phyloP scores from a whole-genome alignment of 2,329 filamentous ascomycete species.

The Trichoderma simmonsii region DNA sequence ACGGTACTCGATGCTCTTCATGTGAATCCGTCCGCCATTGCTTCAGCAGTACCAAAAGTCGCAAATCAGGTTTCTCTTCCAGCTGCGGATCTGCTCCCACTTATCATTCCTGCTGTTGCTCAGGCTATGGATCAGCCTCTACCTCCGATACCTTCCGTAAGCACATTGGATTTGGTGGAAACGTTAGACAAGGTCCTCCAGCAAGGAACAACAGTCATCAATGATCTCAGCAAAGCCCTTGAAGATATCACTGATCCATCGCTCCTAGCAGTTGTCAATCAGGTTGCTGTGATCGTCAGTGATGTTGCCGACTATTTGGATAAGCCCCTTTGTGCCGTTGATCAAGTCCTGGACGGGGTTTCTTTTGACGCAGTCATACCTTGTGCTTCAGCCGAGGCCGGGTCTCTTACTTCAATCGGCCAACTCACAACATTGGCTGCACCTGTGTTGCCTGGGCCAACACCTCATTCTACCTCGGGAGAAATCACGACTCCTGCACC shows the following conservation, averaged over 20 bases:
- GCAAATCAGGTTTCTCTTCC: conserved; percentile 20
- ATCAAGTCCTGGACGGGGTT: conserved; percentile 15
- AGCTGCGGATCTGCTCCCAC: conserved; percentile 20
- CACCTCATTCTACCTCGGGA: neutral
- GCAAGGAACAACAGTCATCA: conserved; percentile 24
- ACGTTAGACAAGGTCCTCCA: conserved; percentile 21
- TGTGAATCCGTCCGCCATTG: conserved; percentile 21
- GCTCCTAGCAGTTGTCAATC: conserved; percentile 23
- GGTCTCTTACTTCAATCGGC: neutral
- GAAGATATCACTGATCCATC: conserved; percentile 12
- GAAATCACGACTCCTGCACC: neutral
- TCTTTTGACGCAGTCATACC: conserved; percentile 21
- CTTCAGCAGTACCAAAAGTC: conserved; percentile 21
- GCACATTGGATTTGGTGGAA: conserved; percentile 10
- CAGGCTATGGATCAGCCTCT: conserved; percentile 20
- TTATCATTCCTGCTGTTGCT: conserved; percentile 26
- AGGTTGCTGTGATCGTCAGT: conserved; percentile 24
- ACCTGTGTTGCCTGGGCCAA: neutral
- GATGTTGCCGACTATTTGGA: conserved; percentile 21
- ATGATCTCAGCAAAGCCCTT: conserved; percentile 21
- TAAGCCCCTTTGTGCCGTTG: conserved; percentile 24
- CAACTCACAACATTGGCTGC: conserved; percentile 1
- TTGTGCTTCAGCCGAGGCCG: conserved; percentile 18
- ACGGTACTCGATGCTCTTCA: conserved; percentile 23
- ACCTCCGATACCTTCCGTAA: neutral